Evolutionary conservation across 805 yeast species (phyloP).

Genomic region (Wickerhamomyces xylosicus): DNA sequence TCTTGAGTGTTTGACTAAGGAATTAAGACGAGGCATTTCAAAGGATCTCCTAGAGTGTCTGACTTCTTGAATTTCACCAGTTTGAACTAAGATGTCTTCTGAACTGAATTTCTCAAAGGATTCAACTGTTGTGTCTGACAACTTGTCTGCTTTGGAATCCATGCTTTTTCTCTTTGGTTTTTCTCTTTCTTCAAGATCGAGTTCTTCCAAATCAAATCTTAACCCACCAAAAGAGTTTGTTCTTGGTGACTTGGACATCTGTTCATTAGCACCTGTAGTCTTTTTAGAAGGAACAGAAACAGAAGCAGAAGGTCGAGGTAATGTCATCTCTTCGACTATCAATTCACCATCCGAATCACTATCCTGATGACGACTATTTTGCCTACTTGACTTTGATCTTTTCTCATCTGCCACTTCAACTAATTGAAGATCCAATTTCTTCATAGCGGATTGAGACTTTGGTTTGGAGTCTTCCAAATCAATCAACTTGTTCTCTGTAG

Average conservation of each 20-base stretch:
- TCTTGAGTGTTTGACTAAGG: no score
- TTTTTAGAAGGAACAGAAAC: not conserved
- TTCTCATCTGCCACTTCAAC: constrained; percentile 11
- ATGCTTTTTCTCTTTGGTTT: not conserved
- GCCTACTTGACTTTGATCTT: no score
- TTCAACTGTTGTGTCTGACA: not conserved
- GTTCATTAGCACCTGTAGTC: not conserved
- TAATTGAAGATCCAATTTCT: constrained; percentile 12
- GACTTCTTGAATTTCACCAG: not conserved
- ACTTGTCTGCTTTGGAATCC: not conserved
- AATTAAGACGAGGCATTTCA: constrained; percentile 4
- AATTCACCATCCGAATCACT: constrained; percentile 13
- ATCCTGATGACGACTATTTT: no score
- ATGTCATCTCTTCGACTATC: constrained; percentile 13
- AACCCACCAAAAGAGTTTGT: constrained; percentile 9
- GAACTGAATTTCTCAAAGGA: constrained; percentile 2
- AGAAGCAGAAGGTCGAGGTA: constrained; percentile 1
- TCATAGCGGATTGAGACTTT: constrained; percentile 6
- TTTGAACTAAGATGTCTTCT: no score
- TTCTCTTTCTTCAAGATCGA: no score
- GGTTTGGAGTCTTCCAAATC: constrained; percentile 7
- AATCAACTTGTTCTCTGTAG: constrained; percentile 10
- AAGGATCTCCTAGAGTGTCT: constrained; percentile 10
- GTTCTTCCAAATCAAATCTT: constrained; percentile 14
- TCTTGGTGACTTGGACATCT: no score